Percentiles rank a stretch among this genome's conserved stretches.
These are phyloP conservation scores for Quercus mongolica DNA, from an alignment of 306 rosid genomes.

Conservation along the genomic window DNA sequence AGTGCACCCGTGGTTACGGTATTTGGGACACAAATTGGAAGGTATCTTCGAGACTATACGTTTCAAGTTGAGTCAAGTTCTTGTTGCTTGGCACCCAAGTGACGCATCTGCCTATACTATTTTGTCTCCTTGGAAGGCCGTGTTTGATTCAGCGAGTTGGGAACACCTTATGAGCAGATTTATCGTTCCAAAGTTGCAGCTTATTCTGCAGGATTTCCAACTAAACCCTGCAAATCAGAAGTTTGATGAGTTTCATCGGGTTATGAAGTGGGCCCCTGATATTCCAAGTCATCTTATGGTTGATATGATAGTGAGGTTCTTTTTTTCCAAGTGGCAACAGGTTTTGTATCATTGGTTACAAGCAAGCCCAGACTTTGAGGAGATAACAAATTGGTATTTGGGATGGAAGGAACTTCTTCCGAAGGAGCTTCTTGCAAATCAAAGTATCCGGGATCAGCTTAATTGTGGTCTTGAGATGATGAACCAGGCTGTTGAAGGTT, in stretches of 20 bases:
- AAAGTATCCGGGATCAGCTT: slow-evolving; percentile 69
- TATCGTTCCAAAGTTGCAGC: slow-evolving; percentile 86
- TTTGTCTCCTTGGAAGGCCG: slow-evolving; percentile 86
- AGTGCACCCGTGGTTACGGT: slow-evolving; percentile 88
- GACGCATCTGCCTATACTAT: slow-evolving; percentile 81
- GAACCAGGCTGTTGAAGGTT: slow-evolving; percentile 82
- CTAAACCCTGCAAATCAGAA: slow-evolving; percentile 82
- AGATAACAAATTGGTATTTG: slow-evolving; percentile 80
- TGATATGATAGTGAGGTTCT: slow-evolving; percentile 72
- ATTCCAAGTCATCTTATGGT: slow-evolving; percentile 85
- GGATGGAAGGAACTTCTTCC: slow-evolving; percentile 94
- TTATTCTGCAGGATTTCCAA: slow-evolving; percentile 81
- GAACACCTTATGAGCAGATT: slow-evolving; percentile 82
- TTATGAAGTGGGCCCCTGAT: slow-evolving; percentile 78
- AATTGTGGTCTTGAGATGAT: slow-evolving; percentile 84
- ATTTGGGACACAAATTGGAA: slow-evolving; percentile 80
- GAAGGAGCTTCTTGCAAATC: slow-evolving; percentile 77
- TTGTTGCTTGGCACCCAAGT: slow-evolving; percentile 96
- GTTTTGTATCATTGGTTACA: slow-evolving; percentile 82
- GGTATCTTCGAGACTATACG: slow-evolving; percentile 75
- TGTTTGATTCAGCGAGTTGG: slow-evolving; percentile 86
- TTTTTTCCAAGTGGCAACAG: slow-evolving; percentile 88
- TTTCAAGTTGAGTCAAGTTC: slow-evolving; percentile 71
- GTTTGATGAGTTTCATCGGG: slow-evolving; percentile 86
- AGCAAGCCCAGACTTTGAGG: slow-evolving; percentile 75